These are phyloP conservation scores for Scenedesmus sp. DNA, from an alignment of 163 green algal genomes.

Conservation along the genomic window DNA sequence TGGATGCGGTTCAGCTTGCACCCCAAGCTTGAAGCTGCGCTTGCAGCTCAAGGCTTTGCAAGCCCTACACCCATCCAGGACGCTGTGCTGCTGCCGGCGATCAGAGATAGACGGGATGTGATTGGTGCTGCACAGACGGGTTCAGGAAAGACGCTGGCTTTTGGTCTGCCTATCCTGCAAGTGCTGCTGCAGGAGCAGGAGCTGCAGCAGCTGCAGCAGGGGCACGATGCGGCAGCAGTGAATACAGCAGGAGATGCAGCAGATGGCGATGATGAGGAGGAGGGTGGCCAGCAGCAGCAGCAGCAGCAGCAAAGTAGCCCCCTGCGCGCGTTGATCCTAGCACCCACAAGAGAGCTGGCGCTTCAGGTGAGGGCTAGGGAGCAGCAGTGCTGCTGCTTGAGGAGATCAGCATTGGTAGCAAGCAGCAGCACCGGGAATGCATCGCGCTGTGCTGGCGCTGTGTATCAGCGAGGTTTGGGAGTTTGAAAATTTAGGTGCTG, in stretches of 20 bases:
- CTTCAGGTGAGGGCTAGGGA: constrained; percentile 82
- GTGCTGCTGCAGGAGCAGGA: constrained; percentile 49
- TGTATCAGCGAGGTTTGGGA: no score
- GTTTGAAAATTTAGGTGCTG: no score
- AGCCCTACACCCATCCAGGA: constrained; percentile 92
- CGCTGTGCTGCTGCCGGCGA: constrained; percentile 88
- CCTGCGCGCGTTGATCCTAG: constrained; percentile 88
- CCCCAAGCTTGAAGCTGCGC: constrained; percentile 59
- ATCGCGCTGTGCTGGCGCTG: no score
- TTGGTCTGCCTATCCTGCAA: constrained; percentile 94
- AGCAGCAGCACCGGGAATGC: no score
- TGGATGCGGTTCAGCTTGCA: constrained; percentile 76
- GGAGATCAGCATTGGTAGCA: not conserved
- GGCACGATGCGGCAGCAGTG: not conserved
- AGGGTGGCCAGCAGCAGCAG: not conserved
- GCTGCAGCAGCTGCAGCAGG: constrained; percentile 44
- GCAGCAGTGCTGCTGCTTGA: not conserved
- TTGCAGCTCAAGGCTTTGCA: constrained; percentile 55
- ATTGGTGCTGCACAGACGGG: constrained; percentile 97
- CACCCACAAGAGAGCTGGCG: constrained; percentile 96
- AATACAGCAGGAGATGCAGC: constrained; percentile 20
- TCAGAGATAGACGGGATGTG: constrained; percentile 84
- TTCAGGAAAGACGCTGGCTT: constrained; percentile 97
- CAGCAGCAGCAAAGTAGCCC: not conserved
- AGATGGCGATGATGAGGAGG: not conserved